phyloP scores from a whole-genome alignment of 2,329 filamentous ascomycete species.

The Seiridium unicorne region DNA sequence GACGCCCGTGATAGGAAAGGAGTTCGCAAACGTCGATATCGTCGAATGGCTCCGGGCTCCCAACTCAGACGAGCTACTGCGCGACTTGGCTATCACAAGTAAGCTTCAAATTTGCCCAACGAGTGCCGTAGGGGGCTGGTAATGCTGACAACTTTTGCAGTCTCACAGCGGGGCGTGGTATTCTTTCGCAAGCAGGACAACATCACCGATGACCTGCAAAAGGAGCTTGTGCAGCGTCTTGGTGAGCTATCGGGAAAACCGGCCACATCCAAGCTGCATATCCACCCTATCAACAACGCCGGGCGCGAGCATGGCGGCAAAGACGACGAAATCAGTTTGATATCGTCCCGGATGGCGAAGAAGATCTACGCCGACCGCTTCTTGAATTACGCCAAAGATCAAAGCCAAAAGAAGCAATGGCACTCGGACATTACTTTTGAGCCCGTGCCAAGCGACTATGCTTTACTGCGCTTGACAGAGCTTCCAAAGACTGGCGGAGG shows the following conservation, averaged over 20 bases:
- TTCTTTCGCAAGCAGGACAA: conserved; percentile 67
- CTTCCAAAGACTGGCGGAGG: conserved; percentile 44
- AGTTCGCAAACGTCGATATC: conserved; percentile 58
- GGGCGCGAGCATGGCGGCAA: conserved; percentile 49
- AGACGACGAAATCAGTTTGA: conserved; percentile 63
- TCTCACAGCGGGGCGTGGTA: conserved; percentile 67
- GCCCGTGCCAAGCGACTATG: conserved; percentile 53
- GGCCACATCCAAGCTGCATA: conserved; percentile 53
- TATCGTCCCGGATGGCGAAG: conserved; percentile 55
- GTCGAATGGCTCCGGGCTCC: conserved; percentile 59
- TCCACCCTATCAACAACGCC: conserved; percentile 57
- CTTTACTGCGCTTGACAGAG: conserved; percentile 44
- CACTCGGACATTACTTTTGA: conserved; percentile 59
- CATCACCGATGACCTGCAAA: conserved; percentile 62
- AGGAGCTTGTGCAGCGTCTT: conserved; percentile 60
- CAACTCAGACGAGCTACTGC: conserved; percentile 61
- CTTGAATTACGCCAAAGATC: conserved; percentile 34
- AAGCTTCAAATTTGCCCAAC: conserved; percentile 15
- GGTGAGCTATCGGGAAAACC: conserved; percentile 60
- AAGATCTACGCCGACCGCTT: conserved; percentile 45
- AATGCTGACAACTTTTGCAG: conserved; percentile 31
- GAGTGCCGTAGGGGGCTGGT: background rate
- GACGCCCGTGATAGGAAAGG: conserved; percentile 61
- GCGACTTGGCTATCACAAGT: conserved; percentile 68
- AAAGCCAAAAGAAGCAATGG: conserved; percentile 45